These are phyloP conservation scores for Golubevia sp. DNA, from an alignment of 1,284 basidiomycete species.

Conservation along the genomic window DNA sequence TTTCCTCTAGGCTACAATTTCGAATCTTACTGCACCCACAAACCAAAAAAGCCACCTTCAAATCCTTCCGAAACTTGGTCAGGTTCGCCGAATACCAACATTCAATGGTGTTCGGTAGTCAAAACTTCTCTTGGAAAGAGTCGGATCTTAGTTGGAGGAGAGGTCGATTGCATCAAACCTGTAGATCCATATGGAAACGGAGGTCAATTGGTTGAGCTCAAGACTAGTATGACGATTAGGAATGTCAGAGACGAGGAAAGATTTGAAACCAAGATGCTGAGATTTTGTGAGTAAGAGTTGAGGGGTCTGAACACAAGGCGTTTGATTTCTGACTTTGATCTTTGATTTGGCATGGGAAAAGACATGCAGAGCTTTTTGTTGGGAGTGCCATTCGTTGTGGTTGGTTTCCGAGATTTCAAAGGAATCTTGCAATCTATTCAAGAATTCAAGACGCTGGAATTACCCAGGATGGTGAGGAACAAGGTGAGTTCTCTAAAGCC, in stretches of 20 bases:
- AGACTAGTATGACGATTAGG: slow-evolving; percentile 83
- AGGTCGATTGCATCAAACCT: slow-evolving; percentile 81
- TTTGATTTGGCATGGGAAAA: neutral
- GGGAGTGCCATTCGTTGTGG: slow-evolving; percentile 85
- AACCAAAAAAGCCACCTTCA: slow-evolving; percentile 33
- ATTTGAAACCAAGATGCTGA: slow-evolving; percentile 83
- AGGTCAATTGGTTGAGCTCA: slow-evolving; percentile 78
- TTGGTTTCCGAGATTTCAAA: slow-evolving; percentile 84
- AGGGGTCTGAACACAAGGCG: too few species aligned
- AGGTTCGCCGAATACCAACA: slow-evolving; percentile 87
- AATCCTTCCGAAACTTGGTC: slow-evolving; percentile 71
- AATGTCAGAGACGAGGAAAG: slow-evolving; percentile 71
- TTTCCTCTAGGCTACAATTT: slow-evolving; percentile 74
- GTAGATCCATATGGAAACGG: slow-evolving; percentile 6
- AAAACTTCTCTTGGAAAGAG: slow-evolving; percentile 82
- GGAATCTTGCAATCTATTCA: slow-evolving; percentile 64
- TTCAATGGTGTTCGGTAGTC: slow-evolving; percentile 93
- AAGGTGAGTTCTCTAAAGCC: slow-evolving; percentile 68
- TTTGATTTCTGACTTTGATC: slow-evolving; percentile 11
- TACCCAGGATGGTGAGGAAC: slow-evolving; percentile 54
- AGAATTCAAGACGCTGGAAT: slow-evolving; percentile 57
- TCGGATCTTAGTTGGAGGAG: slow-evolving; percentile 86
- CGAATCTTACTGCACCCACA: slow-evolving; percentile 79
- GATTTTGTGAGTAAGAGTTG: too few species aligned
- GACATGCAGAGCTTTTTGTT: slow-evolving; percentile 86